phyloP scores from a whole-genome alignment of 495 filamentous ascomycete species.

The Aspergillus taichungensis region DNA sequence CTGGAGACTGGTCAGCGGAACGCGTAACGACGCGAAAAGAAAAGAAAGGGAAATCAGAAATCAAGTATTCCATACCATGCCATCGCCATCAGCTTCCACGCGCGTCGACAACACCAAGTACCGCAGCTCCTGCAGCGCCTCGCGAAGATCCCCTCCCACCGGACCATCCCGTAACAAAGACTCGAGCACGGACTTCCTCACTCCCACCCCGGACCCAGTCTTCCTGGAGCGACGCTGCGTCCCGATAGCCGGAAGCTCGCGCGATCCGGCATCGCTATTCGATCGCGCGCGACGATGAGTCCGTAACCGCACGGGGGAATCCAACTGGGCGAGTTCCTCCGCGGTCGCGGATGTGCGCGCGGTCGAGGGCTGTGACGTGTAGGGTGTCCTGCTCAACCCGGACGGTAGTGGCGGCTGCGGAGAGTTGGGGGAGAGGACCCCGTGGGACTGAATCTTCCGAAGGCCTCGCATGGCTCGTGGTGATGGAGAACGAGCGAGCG shows the following conservation, averaged over 20 bases:
- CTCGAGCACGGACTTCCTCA: conserved; percentile 55
- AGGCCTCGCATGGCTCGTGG: conserved; percentile 41
- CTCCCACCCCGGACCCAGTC: conserved; percentile 45
- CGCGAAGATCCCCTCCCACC: conserved; percentile 53
- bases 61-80: conserved; percentile 58
- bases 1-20: conserved; percentile 33
- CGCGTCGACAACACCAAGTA: conserved; percentile 69
- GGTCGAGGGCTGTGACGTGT: conserved; percentile 39
- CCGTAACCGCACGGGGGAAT: conserved; percentile 20
- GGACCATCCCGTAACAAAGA: conserved; percentile 62
- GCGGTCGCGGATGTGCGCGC: conserved; percentile 18
- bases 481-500: conserved; percentile 31
- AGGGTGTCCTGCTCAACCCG: not conserved
- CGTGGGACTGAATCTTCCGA: conserved; percentile 46
- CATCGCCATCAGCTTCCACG: conserved; percentile 74
- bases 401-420: conserved; percentile 17
- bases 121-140: conserved; percentile 64
- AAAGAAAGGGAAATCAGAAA: not conserved
- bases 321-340: conserved; percentile 11
- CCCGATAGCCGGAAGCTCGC: conserved; percentile 29
- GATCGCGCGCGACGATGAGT: conserved; percentile 55
- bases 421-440: conserved; percentile 35
- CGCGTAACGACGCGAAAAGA: not conserved
- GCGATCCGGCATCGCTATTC: conserved; percentile 59
- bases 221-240: conserved; percentile 44